A percentile compares a stretch with the other conserved stretches of the same genome.
Evolutionary conservation across 129 eudicot species (phyloP).

Genomic region (Sambucus nigra): DNA sequence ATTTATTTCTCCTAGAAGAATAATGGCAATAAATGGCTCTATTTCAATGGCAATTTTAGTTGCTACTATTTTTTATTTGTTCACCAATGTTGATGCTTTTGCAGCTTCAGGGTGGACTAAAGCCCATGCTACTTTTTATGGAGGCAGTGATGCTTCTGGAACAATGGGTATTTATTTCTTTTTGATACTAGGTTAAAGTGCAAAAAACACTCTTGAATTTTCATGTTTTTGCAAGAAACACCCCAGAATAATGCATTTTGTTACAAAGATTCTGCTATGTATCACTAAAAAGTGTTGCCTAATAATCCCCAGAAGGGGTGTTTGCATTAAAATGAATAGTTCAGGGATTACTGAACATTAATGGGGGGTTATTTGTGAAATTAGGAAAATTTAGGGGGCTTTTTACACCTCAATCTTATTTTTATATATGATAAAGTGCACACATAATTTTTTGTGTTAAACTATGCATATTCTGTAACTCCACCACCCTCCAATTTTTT

Average conservation of each 20-base stretch:
- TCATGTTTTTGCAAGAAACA: neutral
- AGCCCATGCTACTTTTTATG: constrained; percentile 85
- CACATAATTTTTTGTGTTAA: no score
- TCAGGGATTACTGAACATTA: no score
- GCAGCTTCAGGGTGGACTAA: constrained; percentile 49
- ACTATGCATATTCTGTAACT: no score
- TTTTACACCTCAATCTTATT: no score
- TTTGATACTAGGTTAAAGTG: neutral
- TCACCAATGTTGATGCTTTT: constrained; percentile 30
- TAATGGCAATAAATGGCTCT: constrained; percentile 22
- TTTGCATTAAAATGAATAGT: no score
- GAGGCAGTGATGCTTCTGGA: constrained; percentile 94
- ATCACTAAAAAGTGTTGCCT: no score
- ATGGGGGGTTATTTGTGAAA: no score
- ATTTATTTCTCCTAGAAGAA: neutral
- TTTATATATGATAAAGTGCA: no score
- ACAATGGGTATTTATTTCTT: constrained; percentile 63
- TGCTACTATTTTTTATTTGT: constrained; percentile 19
- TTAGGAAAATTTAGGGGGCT: no score
- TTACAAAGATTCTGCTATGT: no score
- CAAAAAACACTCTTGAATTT: neutral
- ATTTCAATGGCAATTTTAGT: constrained; percentile 9
- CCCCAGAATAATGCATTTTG: neutral
- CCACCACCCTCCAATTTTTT: no score
- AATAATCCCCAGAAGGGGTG: no score